Base-by-base conservation (phyloP, 2,329 filamentous ascomycete species). In the Diaporthe sp. region DNA sequence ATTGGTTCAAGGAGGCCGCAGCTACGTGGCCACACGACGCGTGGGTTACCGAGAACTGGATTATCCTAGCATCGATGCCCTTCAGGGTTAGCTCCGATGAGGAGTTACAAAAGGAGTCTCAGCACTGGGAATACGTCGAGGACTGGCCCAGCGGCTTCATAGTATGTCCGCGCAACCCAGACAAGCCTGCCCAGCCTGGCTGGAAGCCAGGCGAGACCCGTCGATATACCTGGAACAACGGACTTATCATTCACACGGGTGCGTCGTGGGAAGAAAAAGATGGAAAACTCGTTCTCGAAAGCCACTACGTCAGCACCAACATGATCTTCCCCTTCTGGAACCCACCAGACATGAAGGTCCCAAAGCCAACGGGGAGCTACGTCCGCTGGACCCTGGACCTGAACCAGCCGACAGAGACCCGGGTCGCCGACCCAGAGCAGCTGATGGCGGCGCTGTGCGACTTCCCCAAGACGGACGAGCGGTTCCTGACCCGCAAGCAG, bases 401-500 rank as follows among this genome's bases (percentile, higher is more conserved):
- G 31, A 22, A 31, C 34, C 57, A 39, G 20, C 57, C 57, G 57
- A 10, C 57, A 39, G 57, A 60, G 31, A 60, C 6, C 57, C 39
- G 57, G 22, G 57, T 60, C 8, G 28, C 57, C 9, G 57, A 60
- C 10, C 57, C 57, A 7, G 34, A 60, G 34, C 20, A 60, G 31
- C 12, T 60, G 57, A 37, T 60, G 57, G 57, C 20, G 4, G 31
- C 57, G 3, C 57, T 60, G 57, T 60, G 57, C 31, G 57, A 60
- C 57, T 60, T 60, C 17, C 57, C 57, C 57, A 60, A 60, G 57
- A 60, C 57, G 22, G 57, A 60, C 57, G 57, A 60, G 57, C 57
- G 57, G 1, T 60, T 60, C 57, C 57, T 60, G 15, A 60, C 57
- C 3, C 57, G 57, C 31, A 37, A 39, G 8, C 57, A 60, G 57